Base-by-base conservation (phyloP, 495 filamentous ascomycete species). In the Annulohypoxylon maeteangense region DNA sequence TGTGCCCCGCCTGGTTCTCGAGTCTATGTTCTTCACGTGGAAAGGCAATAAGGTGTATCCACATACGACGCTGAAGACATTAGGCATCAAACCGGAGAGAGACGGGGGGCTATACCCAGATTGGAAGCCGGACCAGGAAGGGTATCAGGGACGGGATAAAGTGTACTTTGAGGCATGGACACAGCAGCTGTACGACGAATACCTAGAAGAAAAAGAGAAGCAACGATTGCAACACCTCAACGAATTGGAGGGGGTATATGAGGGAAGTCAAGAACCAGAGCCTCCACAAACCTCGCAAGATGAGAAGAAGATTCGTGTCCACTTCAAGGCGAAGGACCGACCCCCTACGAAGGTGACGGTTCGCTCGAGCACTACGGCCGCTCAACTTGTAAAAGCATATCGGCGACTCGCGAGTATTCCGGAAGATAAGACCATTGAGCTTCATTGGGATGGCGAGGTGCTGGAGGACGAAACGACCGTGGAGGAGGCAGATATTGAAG, bases 361-460 rank as follows among this genome's bases (percentile, higher is more conserved):
- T 0, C 75, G 76, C 29, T 74, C 81, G 1, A 72, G 78, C 25
- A 86, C 81, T 25, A 75, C 75, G 8, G 75, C 83, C 1, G 53
- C 67, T 34, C 74, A 71, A 32, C 71, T 87, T 23, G 70, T 82
- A 10, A 70, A 71, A n/a, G 76, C 71, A 1, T 87, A 85, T 62
- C 72, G 78, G 11, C 59, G 72, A 29, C 66, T 80, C 7, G 74
- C 75, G 6, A 36, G 72, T 0, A 51, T 86, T 10, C 63, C 66
- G 1, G 68, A 78, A 2, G 84, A 85, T 3, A 84, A 84, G 51
- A 76, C 82, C 0, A 80, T 97, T 14, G 84, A 84, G 11, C 81
- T 97, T 0, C 79, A 85, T 55, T 95, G 95, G 78, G 95, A 98
- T 68, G 95, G 95, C 16, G 94, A 97, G 48, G 79, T 81, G 47